Percentiles rank a stretch among this genome's conserved stretches.
Conservation (phyloP, 495 filamentous ascomycete genomes). For the Xylaria bambusicola region DNA sequence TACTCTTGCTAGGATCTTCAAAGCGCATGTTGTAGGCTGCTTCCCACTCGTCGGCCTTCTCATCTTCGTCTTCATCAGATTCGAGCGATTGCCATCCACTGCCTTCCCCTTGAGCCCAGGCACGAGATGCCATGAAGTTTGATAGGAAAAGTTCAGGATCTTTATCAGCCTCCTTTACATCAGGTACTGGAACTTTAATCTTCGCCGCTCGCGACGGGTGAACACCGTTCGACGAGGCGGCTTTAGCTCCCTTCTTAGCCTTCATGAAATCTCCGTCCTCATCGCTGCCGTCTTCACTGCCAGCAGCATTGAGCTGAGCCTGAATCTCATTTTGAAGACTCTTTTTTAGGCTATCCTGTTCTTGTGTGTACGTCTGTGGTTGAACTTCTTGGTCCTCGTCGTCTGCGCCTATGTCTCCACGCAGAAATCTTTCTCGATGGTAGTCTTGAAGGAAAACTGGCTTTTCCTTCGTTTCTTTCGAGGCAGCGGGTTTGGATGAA, state of each 20-base stretch:
- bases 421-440: constrained; percentile 80
- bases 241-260: constrained; percentile 31
- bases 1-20: constrained; percentile 81
- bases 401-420: constrained; percentile 57
- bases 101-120: constrained; percentile 71
- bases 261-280: constrained; percentile 75
- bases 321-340: constrained; percentile 79
- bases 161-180: constrained; percentile 79
- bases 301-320: constrained; percentile 51
- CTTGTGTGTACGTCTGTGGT: constrained; percentile 74
- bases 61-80: constrained; percentile 85
- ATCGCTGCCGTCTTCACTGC: constrained; percentile 59
- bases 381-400: constrained; percentile 56
- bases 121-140: constrained; percentile 85
- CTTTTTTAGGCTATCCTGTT: constrained; percentile 80
- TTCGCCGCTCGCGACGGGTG: constrained; percentile 50
- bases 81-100: constrained; percentile 74
- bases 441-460: constrained; percentile 88
- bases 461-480: constrained; percentile 67
- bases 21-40: constrained; percentile 96
- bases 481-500: constrained; percentile 28
- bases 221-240: constrained; percentile 32
- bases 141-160: constrained; percentile 87
- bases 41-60: constrained; percentile 82
- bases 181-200: constrained; percentile 55